Percentiles rank a stretch among this genome's conserved stretches.
phyloP scores from a whole-genome alignment of 176 grass and related monocot species.

The Elaeis guineensis region DNA sequence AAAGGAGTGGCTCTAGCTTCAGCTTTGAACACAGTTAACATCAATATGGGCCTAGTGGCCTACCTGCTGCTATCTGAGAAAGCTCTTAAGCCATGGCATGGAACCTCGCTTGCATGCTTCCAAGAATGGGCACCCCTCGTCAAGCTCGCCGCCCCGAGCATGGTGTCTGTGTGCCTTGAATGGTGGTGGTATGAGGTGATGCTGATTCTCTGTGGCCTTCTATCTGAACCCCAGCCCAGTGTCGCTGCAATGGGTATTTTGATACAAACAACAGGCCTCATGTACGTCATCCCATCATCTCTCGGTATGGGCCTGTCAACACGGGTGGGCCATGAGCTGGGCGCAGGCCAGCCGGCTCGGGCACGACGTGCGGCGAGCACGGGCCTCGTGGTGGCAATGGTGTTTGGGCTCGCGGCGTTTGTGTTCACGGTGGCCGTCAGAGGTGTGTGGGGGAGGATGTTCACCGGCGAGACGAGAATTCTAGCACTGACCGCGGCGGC shows the following conservation, averaged over 20 bases:
- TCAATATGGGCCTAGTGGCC: conserved; percentile 5
- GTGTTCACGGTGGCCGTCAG: conserved; percentile 1
- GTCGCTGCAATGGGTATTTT: conserved; percentile 16
- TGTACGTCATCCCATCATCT: conserved; percentile 9
- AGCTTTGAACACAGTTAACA: conserved; percentile 5
- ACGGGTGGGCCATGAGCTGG: conserved; percentile 17
- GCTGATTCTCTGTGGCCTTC: conserved; percentile 13
- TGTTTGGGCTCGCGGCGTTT: not conserved
- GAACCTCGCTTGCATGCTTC: not conserved
- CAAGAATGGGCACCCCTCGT: not conserved
- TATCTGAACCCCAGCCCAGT: conserved; percentile 6
- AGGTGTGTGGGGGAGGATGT: conserved; percentile 6
- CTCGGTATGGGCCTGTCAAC: conserved; percentile 15
- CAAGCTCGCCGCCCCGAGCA: conserved; percentile 1
- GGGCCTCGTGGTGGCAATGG: not conserved
- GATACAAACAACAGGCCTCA: conserved; percentile 18
- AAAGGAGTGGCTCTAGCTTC: conserved; percentile 11
- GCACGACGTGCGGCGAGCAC: not conserved
- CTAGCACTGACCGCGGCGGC: conserved; percentile 4
- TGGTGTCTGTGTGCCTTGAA: conserved; percentile 13
- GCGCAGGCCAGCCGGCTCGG: not conserved
- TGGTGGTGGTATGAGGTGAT: conserved; percentile 23
- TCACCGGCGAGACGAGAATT: not conserved
- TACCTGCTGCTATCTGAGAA: not conserved
- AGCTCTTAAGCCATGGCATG: conserved; percentile 4